These are phyloP conservation scores for Penicillium daleae DNA, from an alignment of 495 filamentous ascomycete species.

Conservation along the genomic window DNA sequence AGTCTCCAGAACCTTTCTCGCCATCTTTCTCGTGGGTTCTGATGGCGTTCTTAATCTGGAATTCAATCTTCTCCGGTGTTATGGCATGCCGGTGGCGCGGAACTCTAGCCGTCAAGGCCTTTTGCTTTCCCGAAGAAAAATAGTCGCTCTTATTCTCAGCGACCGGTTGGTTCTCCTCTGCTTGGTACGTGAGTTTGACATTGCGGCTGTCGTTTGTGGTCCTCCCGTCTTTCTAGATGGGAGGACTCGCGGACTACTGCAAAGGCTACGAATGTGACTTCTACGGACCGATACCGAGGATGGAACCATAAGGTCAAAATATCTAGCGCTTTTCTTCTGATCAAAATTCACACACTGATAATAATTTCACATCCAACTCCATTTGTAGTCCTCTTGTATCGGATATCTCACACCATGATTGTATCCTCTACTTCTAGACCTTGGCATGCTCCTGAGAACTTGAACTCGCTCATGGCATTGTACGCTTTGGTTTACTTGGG, in stretches of 20 bases:
- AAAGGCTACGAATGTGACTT: not conserved
- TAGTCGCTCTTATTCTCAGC: not conserved
- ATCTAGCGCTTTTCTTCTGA: not conserved
- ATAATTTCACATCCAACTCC: not conserved
- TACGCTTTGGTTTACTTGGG: not conserved
- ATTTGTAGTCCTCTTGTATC: not conserved
- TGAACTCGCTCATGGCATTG: not conserved
- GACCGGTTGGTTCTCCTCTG: not conserved
- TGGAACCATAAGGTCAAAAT: not conserved
- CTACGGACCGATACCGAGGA: not conserved
- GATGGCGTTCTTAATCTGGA: constrained; percentile 16
- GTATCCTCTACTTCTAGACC: not conserved
- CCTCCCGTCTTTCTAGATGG: not conserved
- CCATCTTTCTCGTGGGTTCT: constrained; percentile 9
- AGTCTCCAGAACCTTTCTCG: constrained; percentile 4
- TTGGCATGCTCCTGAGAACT: not conserved
- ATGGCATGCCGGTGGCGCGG: constrained; percentile 5
- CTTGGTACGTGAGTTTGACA: not conserved
- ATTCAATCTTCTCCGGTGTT: constrained; percentile 4
- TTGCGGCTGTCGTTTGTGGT: not conserved
- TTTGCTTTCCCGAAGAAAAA: not conserved
- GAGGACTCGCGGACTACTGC: not conserved
- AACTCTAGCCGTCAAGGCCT: not conserved
- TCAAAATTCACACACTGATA: not conserved
- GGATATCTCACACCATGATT: not conserved